Evolutionary conservation across 1,284 basidiomycete species (phyloP), one percentile per base, ranked within the genome.

Genomic region (Neotropicomus parvogracilis): DNA sequence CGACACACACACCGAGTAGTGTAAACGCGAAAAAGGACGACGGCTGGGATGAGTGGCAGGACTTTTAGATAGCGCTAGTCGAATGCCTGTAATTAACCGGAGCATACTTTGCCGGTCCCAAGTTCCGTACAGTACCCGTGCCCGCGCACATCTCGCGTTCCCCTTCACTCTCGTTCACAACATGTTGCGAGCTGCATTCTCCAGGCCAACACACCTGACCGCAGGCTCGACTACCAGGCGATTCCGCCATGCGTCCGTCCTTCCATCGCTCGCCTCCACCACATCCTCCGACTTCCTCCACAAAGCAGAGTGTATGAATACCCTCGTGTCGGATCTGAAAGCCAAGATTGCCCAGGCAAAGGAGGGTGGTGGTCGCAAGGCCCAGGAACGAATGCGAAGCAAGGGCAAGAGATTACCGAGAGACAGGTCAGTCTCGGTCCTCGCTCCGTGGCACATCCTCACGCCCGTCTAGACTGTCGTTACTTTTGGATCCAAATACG

Each of bases 361-460:
- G 54, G 69, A 74, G 40, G 88, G 87, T 21, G 80, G 85, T 52
- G 78, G 82, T 32, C 46, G 72, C 36, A 89, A 85, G 65, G 88
- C 89, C 32, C 77, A 83, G 41, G 84, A 89, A 60, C 79, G 85
- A 48, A 88, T 92, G 80, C 74, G 78, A 57, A 82, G 77, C 50
- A 84, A 83, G 58, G 89, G 89, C 8, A 95, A 95, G 75, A 81
- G 85, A 63, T 70, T 92, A n/a, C 89, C 89, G 27, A 76, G 93
- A 59, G 91, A 95, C 72, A 76, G 91, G 91, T 92, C 45, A 43
- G 66, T 47, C 46, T 47, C 69, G n/a, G 26, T 34, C 50, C 38
- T 44, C 5, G 9, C 2, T 33, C 38, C 16, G 9, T 29, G 34
- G 19, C 37, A n/a, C 44, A 5, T 44, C 31, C 32, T 53, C 44